phyloP scores from a whole-genome alignment of 78 protist genomes.

The Protostelium mycophagum region DNA sequence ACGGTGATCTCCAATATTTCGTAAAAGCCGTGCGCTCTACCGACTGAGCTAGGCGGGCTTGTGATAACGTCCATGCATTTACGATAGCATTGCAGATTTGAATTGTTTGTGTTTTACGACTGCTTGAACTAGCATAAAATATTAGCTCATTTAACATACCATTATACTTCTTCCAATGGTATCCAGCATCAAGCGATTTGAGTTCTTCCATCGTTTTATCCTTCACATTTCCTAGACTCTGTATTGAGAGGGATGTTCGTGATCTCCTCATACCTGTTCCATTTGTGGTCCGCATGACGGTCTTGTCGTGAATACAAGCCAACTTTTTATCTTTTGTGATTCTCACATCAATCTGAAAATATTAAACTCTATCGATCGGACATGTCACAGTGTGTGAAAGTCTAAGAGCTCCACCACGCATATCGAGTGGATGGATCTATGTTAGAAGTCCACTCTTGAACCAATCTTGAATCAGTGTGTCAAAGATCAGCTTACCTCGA shows the following conservation, averaged over 20 bases:
- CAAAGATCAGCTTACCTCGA: neutral
- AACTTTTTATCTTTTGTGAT: neutral
- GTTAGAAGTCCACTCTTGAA: too few relatives aligned
- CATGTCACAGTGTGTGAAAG: neutral
- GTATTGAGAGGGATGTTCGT: neutral
- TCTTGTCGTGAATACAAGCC: neutral
- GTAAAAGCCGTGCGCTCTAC: neutral
- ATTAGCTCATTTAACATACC: neutral
- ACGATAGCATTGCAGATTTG: neutral
- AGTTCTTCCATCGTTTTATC: neutral
- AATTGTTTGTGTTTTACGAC: neutral
- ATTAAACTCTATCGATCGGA: neutral
- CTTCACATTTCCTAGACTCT: neutral
- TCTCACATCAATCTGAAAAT: neutral
- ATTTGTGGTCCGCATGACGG: neutral
- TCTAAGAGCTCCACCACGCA: neutral
- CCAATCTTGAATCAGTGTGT: too few relatives aligned
- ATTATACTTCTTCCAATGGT: neutral
- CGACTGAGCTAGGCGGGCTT: conserved; percentile 1
- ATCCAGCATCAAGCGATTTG: neutral
- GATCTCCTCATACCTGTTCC: neutral
- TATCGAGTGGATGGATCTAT: too few relatives aligned
- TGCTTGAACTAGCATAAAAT: neutral
- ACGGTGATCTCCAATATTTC: too few relatives aligned
- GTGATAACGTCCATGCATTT: neutral